Evolutionary conservation across 768 basidiomycete genomes (phyloP).

Genomic region (Antrodiella citrinella): DNA sequence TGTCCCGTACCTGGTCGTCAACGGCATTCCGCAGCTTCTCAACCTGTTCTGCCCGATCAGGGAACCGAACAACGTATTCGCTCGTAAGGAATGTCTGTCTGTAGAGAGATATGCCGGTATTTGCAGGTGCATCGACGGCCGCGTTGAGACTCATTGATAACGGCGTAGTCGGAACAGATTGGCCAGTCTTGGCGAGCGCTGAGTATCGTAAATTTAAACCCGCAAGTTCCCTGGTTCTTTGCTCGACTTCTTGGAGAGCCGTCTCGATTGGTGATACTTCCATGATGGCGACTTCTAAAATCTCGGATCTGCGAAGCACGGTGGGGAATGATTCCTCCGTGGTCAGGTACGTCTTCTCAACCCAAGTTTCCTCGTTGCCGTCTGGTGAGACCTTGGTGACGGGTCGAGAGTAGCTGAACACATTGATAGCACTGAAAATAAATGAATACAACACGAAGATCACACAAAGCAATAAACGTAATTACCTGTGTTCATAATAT

Average conservation of each 20-base stretch:
- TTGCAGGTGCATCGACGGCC: conserved; percentile 74
- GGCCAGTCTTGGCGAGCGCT: conserved; percentile 68
- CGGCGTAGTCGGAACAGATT: conserved; percentile 67
- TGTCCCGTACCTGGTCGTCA: conserved; percentile 63
- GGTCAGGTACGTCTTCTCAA: conserved; percentile 81
- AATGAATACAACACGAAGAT: background rate
- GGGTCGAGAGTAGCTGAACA: conserved; percentile 73
- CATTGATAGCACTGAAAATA: conserved; percentile 58
- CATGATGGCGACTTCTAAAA: conserved; percentile 57
- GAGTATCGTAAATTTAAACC: conserved; percentile 64
- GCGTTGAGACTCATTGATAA: conserved; percentile 83
- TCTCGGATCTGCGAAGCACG: conserved; percentile 82
- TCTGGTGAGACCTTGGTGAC: conserved; percentile 56
- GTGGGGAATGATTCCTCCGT: conserved; percentile 90
- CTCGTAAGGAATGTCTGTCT: conserved; percentile 69
- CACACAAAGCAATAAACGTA: background rate
- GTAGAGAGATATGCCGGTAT: conserved; percentile 72
- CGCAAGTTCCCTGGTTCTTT: conserved; percentile 71
- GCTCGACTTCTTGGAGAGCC: conserved; percentile 74
- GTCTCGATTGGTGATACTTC: conserved; percentile 84
- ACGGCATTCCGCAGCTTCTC: conserved; percentile 68
- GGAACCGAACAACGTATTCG: conserved; percentile 57
- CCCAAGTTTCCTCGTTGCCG: conserved; percentile 70
- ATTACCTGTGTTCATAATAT: conserved; percentile 82
- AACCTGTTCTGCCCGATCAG: conserved; percentile 63